Percentiles rank a stretch among this genome's conserved stretches.
Evolutionary conservation across 495 filamentous ascomycete species (phyloP).

Genomic region (Aspergillus mulundensis): DNA sequence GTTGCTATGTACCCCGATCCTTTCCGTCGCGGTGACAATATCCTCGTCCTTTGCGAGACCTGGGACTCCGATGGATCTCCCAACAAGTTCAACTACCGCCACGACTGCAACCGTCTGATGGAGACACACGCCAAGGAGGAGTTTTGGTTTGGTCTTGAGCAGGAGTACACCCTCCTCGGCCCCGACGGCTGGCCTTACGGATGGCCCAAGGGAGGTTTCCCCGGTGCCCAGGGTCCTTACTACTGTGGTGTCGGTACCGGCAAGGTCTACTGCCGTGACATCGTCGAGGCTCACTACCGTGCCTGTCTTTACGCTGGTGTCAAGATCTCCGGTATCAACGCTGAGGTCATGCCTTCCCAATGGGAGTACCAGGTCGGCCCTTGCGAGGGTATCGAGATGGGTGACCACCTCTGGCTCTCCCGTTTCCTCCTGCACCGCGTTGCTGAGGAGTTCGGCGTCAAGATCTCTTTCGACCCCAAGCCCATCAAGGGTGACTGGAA

Average conservation of each 20-base stretch:
- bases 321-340: constrained; percentile 97
- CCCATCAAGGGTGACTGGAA: constrained; percentile 99
- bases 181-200: constrained; percentile 80
- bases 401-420: constrained; percentile 96
- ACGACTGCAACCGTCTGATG: constrained; percentile 85
- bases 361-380: constrained; percentile 99
- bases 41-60: constrained; percentile 91
- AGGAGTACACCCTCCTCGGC: constrained; percentile 94
- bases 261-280: constrained; percentile 97
- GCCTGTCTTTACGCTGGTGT: constrained; percentile 89
- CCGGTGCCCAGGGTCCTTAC: constrained; percentile 95
- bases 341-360: constrained; percentile 97
- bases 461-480: constrained; percentile 96
- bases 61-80: constrained; percentile 95
- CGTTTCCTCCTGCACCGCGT: constrained; percentile 96
- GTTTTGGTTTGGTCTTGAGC: constrained; percentile 98
- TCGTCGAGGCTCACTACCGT: constrained; percentile 98
- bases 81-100: constrained; percentile 98
- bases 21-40: constrained; percentile 80
- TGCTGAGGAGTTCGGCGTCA: constrained; percentile 93
- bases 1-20: constrained; percentile 89
- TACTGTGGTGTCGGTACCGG: constrained; percentile 98
- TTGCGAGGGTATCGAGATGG: constrained; percentile 87
- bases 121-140: constrained; percentile 74
- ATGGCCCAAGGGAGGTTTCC: constrained; percentile 95